These are phyloP conservation scores for Clavaria fumosa DNA, from an alignment of 768 basidiomycete genomes.

Conservation along the genomic window DNA sequence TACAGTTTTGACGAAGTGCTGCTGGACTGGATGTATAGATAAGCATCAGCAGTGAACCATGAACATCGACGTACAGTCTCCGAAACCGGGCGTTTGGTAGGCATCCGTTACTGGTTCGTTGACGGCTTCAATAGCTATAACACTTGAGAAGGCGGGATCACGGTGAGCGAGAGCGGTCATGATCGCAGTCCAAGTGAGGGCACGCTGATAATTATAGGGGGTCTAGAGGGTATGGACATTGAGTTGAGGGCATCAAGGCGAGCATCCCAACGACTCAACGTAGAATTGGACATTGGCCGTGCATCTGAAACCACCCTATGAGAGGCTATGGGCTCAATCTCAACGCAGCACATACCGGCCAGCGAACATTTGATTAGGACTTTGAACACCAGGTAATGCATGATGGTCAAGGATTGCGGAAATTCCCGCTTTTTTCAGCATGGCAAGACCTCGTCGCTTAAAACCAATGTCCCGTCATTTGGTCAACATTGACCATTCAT, in stretches of 20 bases:
- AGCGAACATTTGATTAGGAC: constrained; percentile 45
- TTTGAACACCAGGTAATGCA: constrained; percentile 55
- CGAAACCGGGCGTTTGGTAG: constrained; percentile 47
- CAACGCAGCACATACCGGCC: constrained; percentile 32
- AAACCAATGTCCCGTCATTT: neutral
- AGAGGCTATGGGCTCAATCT: neutral
- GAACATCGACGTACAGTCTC: constrained; percentile 35
- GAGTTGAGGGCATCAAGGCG: constrained; percentile 6
- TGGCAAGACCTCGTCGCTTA: constrained; percentile 46
- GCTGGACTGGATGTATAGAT: constrained; percentile 33
- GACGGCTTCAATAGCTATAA: constrained; percentile 58
- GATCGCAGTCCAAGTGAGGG: constrained; percentile 67
- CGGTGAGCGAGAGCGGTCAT: constrained; percentile 62
- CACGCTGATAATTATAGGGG: constrained; percentile 56
- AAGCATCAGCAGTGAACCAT: neutral
- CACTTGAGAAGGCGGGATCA: constrained; percentile 47
- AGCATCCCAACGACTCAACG: constrained; percentile 23
- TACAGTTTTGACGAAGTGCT: constrained; percentile 50
- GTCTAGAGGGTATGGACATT: constrained; percentile 27
- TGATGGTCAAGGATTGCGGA: constrained; percentile 52
- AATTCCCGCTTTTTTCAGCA: constrained; percentile 49
- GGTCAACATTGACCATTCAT: neutral
- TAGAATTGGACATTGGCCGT: constrained; percentile 60
- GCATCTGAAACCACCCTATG: constrained; percentile 28
- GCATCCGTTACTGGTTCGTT: constrained; percentile 74